Evolutionary conservation across 768 basidiomycete species (phyloP), one percentile per base, ranked within the genome.

Genomic region (Serendipita sp.): DNA sequence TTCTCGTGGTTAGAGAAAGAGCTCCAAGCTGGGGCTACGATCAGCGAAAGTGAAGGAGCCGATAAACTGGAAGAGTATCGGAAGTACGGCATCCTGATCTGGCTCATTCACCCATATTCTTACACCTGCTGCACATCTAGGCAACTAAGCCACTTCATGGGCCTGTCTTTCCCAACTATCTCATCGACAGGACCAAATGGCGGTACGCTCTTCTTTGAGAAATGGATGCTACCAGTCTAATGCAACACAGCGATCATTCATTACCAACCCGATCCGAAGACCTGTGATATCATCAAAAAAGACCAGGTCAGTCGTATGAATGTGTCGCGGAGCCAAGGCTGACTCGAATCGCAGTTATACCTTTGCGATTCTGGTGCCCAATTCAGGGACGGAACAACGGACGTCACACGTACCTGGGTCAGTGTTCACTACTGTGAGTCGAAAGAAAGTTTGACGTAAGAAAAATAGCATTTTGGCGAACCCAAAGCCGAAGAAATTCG

Each of bases 1-100:
- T 97, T 97, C 67, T 79, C 91, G 0, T 99, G 95, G 96, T 77
- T 99, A 0, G 92, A 98, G 72, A 87, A 92, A 65, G 80, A 85
- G 66, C 75, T 98, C 17, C 71, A 78, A 2, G 74, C 78, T 4
- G 88, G 83, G 0, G 77, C 76, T 63, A 56, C 67, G 58, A 64
- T 94, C 64, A 84, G 79, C 43, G 95, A 99, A 71, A 84, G 83
- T 65, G 79, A 91, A 64, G 95, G 81, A 13, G 86, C 93, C 0
- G 81, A 82, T 67, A 75, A 84, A 67, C 76, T 99, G 58, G 87
- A 92, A 74, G 74, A 81, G 67, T 96, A 80, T 68, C 77, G 95
- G 73, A 82, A 82, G 91, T 90, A 68, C 69, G 88, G 77, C 1
- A 11, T 9, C 14, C 1, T 42, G 20, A 3, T 33, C 24, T 48